phyloP scores from a whole-genome alignment of 208 protist species.

The Phytomonas sp. region DNA sequence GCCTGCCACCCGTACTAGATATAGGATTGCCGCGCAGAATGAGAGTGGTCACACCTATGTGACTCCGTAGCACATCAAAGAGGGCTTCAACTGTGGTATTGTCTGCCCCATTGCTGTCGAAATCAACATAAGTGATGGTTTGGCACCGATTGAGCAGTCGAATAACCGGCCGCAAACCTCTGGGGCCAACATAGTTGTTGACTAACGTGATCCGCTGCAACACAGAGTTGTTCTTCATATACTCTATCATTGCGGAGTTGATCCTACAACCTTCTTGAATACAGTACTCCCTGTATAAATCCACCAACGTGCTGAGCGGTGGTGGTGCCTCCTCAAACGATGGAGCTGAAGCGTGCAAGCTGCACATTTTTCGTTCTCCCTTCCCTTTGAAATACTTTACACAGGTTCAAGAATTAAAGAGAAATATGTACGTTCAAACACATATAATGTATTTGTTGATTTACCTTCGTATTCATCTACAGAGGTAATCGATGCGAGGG shows the following conservation, averaged over 20 bases:
- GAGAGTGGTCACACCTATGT: constrained; percentile 54
- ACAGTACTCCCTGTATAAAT: constrained; percentile 71
- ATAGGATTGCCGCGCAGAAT: constrained; percentile 79
- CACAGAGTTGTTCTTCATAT: constrained; percentile 34
- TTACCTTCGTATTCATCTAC: background rate
- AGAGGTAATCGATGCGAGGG: background rate
- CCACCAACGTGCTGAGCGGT: constrained; percentile 28
- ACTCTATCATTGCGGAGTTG: constrained; percentile 74
- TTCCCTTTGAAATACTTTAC: background rate
- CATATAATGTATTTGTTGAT: background rate
- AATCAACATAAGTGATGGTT: constrained; percentile 61
- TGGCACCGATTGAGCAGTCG: constrained; percentile 75
- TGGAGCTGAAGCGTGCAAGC: constrained; percentile 1
- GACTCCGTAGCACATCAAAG: constrained; percentile 54
- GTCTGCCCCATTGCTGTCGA: constrained; percentile 76
- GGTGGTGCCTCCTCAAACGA: background rate
- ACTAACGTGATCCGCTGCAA: constrained; percentile 42
- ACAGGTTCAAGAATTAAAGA: background rate
- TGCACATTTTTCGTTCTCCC: background rate
- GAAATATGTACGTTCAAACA: background rate
- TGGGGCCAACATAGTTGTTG: constrained; percentile 85
- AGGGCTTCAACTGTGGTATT: constrained; percentile 64
- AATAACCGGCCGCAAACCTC: constrained; percentile 74
- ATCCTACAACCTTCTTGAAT: constrained; percentile 60
- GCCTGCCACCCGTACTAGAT: constrained; percentile 60